Evolutionary conservation across 352 stramenopile species (phyloP).

Genomic region (Phytophthora nicotianae): DNA sequence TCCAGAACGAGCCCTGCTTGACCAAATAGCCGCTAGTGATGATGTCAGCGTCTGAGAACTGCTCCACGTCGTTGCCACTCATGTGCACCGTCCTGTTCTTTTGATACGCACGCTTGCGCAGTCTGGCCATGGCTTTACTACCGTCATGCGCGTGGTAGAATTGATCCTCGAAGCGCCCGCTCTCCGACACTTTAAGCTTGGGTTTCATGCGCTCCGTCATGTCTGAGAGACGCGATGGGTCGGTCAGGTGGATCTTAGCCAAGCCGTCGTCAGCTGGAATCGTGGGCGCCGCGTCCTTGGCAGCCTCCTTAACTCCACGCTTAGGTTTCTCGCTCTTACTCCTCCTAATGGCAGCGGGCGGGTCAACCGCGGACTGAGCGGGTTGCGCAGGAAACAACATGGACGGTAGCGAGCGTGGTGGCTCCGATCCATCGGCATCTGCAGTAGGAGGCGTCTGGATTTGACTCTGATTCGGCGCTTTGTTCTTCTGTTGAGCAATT

Average conservation of each 20-base stretch:
- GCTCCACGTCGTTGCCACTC: constrained; percentile 79
- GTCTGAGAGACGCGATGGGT: constrained; percentile 28
- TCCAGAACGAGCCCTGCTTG: constrained; percentile 90
- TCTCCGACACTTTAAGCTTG: constrained; percentile 80
- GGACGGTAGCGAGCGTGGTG: constrained; percentile 10
- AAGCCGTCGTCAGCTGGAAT: constrained; percentile 26
- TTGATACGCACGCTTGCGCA: constrained; percentile 78
- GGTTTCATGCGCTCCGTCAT: constrained; percentile 51
- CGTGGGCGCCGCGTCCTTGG: constrained; percentile 28
- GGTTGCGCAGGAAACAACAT: constrained; percentile 7
- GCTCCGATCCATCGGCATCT: background rate
- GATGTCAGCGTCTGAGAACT: constrained; percentile 88
- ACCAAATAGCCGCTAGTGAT: constrained; percentile 78
- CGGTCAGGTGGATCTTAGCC: constrained; percentile 21
- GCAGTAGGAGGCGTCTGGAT: constrained; percentile 3
- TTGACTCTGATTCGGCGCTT: constrained; percentile 1
- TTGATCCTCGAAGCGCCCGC: constrained; percentile 85
- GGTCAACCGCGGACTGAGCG: constrained; percentile 14
- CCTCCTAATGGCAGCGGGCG: constrained; percentile 5
- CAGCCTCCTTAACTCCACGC: constrained; percentile 4
- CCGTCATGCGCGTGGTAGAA: constrained; percentile 85
- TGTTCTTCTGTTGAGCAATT: constrained; percentile 24
- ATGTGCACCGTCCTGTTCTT: constrained; percentile 73
- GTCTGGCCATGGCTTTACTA: constrained; percentile 77
- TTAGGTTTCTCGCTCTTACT: constrained; percentile 17